Evolutionary conservation across 1,284 basidiomycete species (phyloP).

Genomic region (Trichosporon faecale): DNA sequence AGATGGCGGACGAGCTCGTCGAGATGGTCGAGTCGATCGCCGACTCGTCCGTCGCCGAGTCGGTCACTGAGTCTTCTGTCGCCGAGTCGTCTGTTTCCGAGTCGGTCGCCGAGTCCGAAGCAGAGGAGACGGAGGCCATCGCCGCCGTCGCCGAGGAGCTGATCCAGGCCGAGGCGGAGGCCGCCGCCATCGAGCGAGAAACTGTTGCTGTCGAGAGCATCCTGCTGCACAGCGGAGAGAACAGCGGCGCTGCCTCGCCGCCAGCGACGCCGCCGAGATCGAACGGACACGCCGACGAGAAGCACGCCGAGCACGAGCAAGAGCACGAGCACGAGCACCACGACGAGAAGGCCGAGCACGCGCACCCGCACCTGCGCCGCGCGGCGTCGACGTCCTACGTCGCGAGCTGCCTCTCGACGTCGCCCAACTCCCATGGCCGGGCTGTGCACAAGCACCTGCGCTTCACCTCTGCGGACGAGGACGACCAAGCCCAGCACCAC

Average conservation of each 20-base stretch:
- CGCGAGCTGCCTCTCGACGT: slow-evolving; percentile 4
- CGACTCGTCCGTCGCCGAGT: too few species aligned
- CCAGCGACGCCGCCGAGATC: too few species aligned
- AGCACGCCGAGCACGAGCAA: neutral
- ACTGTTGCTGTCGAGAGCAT: neutral
- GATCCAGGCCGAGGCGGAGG: neutral
- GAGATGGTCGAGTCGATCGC: slow-evolving; percentile 4
- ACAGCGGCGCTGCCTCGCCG: too few species aligned
- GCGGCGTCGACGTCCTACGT: slow-evolving; percentile 5
- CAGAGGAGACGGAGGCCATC: neutral
- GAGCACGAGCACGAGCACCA: neutral
- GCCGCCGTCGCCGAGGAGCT: neutral
- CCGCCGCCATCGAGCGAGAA: neutral
- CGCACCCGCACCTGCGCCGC: slow-evolving; percentile 10
- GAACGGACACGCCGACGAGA: too few species aligned
- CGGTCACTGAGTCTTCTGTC: too few species aligned
- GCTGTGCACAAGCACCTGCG: slow-evolving; percentile 20
- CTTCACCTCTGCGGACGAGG: slow-evolving; percentile 17
- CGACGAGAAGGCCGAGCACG: neutral
- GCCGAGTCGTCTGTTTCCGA: too few species aligned
- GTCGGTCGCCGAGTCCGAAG: too few species aligned
- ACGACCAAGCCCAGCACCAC: neutral
- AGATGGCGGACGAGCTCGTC: slow-evolving; percentile 6
- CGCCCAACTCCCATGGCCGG: neutral
- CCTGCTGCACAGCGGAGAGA: neutral